Conservation (phyloP, 441 rosid species). For the Rhodomyrtus psidioides region DNA sequence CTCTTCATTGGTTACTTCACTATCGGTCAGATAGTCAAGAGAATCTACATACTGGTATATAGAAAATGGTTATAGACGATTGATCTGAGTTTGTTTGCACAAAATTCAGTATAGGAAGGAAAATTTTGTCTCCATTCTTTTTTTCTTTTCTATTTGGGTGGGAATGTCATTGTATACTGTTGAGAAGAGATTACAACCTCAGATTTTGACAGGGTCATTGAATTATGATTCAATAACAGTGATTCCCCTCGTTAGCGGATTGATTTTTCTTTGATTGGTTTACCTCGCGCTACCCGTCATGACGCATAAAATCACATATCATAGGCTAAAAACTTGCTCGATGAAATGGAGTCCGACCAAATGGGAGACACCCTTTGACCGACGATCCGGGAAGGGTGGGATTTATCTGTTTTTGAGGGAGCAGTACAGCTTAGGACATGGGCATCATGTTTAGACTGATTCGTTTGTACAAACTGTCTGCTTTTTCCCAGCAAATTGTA, state of each 20-base stretch:
- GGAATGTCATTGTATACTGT: not conserved
- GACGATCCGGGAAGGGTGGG: not conserved
- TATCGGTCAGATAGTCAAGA: slow-evolving; percentile 56
- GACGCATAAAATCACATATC: not conserved
- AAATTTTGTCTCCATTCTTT: not conserved
- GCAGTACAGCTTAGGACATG: not conserved
- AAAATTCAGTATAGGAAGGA: not conserved
- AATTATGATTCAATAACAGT: not conserved
- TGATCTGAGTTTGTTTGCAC: not conserved
- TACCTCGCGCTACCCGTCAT: not conserved
- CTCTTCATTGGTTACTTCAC: slow-evolving; percentile 55
- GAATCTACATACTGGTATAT: slow-evolving; percentile 39
- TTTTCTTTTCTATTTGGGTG: not conserved
- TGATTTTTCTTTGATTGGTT: not conserved
- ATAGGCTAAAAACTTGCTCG: not conserved
- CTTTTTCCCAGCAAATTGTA: not conserved
- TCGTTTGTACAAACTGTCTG: not conserved
- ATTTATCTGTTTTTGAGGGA: not conserved
- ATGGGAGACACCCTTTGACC: not conserved
- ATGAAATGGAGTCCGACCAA: not conserved
- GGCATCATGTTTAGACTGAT: not conserved
- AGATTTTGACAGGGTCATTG: not conserved
- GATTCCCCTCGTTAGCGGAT: not conserved
- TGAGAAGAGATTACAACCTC: not conserved
- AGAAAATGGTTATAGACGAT: slow-evolving; percentile 38